phyloP scores from a whole-genome alignment of 345 rosid species.

The Crucihimalaya himalaica region DNA sequence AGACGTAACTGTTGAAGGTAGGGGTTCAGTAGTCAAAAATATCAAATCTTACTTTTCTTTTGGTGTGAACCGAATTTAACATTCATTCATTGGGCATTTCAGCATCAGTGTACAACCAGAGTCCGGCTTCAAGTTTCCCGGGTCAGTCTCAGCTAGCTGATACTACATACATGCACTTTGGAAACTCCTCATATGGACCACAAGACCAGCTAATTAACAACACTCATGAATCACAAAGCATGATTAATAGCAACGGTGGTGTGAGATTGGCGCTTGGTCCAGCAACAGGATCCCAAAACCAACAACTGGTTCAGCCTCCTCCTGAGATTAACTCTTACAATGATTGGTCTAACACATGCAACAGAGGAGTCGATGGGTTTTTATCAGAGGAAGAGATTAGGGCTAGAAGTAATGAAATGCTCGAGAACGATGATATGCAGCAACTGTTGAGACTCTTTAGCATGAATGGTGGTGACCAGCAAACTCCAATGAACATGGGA shows the following conservation, averaged over 20 bases:
- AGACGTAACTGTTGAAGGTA: conserved; percentile 61
- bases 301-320: conserved; percentile 38
- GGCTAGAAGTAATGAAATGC: conserved; percentile 78
- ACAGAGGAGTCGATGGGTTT: conserved; percentile 58
- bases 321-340: conserved; percentile 51
- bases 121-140: conserved; percentile 45
- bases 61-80: background rate
- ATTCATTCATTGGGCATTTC: conserved; percentile 1
- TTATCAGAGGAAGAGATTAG: conserved; percentile 88
- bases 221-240: conserved; percentile 32
- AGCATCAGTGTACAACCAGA: conserved; percentile 58
- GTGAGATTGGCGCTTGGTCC: conserved; percentile 43
- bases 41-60: background rate
- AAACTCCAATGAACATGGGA: conserved; percentile 45
- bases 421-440: conserved; percentile 93
- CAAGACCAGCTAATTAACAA: conserved; percentile 49
- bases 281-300: conserved; percentile 46
- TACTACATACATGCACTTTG: conserved; percentile 49
- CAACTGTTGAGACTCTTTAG: conserved; percentile 71
- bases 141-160: conserved; percentile 55
- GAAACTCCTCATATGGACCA: conserved; percentile 49
- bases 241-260: conserved; percentile 27
- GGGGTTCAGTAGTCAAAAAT: background rate
- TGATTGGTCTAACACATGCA: conserved; percentile 52
- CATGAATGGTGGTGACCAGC: conserved; percentile 64